phyloP scores from a whole-genome alignment of 192 early-diverging fungal genomes.

The Coemansia sp. region DNA sequence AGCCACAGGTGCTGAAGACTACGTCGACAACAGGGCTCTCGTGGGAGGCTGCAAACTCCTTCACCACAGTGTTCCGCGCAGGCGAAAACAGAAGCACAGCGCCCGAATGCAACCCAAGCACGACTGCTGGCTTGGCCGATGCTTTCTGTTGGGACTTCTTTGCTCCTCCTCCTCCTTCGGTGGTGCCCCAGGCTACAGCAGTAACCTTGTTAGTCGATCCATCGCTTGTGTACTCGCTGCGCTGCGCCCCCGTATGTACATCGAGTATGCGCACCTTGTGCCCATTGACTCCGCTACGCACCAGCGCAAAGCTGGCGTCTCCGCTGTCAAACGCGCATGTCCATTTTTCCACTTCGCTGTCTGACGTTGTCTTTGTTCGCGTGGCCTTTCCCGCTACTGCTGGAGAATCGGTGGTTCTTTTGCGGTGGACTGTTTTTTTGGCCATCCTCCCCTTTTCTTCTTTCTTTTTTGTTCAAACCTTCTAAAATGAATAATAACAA shows the following conservation, averaged over 20 bases:
- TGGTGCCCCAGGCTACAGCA: constrained; percentile 26
- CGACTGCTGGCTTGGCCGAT: constrained; percentile 15
- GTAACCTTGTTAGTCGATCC: constrained; percentile 13
- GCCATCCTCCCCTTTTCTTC: constrained; percentile 14
- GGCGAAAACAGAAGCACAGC: constrained; percentile 45
- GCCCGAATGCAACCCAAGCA: constrained; percentile 31
- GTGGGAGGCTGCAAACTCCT: constrained; percentile 21
- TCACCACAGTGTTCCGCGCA: constrained; percentile 36
- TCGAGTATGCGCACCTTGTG: constrained; percentile 46
- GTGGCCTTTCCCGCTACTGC: background rate
- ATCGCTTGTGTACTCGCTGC: constrained; percentile 33
- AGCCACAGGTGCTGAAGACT: background rate
- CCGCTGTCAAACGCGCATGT: constrained; percentile 33
- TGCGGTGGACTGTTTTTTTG: constrained; percentile 41
- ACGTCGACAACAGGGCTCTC: background rate
- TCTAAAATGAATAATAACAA: no score
- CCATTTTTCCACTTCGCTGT: constrained; percentile 14
- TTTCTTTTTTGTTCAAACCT: no score
- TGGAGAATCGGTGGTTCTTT: constrained; percentile 21
- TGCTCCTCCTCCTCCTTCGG: no score
- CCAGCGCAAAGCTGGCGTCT: constrained; percentile 37
- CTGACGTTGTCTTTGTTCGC: constrained; percentile 7
- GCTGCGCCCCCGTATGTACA: constrained; percentile 41
- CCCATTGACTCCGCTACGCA: constrained; percentile 34
- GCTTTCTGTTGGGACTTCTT: background rate